A percentile compares a stretch with the other conserved stretches of the same genome.
Conservation (phyloP, 768 basidiomycete species). For the Suillus tomentosus region DNA sequence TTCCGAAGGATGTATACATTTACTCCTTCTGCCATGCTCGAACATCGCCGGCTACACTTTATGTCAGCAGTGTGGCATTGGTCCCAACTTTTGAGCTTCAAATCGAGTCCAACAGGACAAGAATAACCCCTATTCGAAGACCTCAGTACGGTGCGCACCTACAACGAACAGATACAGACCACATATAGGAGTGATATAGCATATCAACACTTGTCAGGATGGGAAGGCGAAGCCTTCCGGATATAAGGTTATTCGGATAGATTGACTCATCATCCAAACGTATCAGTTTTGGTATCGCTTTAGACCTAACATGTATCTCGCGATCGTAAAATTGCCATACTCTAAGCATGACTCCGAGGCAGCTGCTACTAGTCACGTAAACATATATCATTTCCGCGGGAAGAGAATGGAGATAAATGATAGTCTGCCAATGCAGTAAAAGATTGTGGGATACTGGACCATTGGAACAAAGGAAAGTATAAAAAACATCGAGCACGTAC, state of each 20-base stretch:
- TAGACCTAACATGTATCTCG: slow-evolving; percentile 64
- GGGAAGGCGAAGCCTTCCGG: background rate
- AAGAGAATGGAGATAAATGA: slow-evolving; percentile 10
- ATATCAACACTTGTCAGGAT: background rate
- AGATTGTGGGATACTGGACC: background rate
- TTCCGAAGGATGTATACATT: background rate
- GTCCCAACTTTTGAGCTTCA: background rate
- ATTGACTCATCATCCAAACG: slow-evolving; percentile 52
- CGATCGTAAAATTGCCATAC: slow-evolving; percentile 58
- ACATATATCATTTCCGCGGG: slow-evolving; percentile 9
- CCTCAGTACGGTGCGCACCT: background rate
- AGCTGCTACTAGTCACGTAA: slow-evolving; percentile 31
- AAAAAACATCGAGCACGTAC: slow-evolving; percentile 21
- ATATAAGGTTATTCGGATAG: background rate
- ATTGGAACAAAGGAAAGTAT: background rate
- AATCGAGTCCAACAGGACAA: background rate
- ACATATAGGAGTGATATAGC: background rate
- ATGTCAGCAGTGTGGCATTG: background rate
- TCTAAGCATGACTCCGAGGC: slow-evolving; percentile 29
- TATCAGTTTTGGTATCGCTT: slow-evolving; percentile 69
- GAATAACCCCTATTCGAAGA: background rate
- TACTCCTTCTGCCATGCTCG: background rate
- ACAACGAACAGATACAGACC: background rate
- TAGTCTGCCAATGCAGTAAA: background rate
- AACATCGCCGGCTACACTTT: too few species aligned